A percentile compares a stretch with the other conserved stretches of the same genome.
These are phyloP conservation scores for Tetrapisispora pingtungensis DNA, from an alignment of 805 yeast genomes.

Conservation along the genomic window DNA sequence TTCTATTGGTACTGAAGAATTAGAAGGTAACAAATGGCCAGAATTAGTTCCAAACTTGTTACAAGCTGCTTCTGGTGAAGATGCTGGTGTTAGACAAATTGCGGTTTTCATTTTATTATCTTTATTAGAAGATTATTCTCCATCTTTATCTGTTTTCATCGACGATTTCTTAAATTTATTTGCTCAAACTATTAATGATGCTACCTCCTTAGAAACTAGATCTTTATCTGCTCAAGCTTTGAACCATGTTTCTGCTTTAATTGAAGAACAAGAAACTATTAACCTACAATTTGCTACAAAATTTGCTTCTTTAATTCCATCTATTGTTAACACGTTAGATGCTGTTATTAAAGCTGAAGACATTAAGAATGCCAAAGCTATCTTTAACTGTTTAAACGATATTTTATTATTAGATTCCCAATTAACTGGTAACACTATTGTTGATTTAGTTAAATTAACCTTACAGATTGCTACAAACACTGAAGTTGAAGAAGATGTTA, in stretches of 20 bases:
- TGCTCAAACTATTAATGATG: constrained; percentile 53
- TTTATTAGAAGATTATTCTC: constrained; percentile 60
- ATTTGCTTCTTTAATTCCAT: constrained; percentile 63
- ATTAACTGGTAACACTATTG: constrained; percentile 65
- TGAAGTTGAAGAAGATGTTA: constrained; percentile 64
- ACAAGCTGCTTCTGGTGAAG: constrained; percentile 48
- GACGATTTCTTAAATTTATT: constrained; percentile 65
- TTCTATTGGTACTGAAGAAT: constrained; percentile 70
- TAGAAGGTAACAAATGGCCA: constrained; percentile 63
- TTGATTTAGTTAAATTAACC: constrained; percentile 61
- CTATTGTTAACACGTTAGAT: constrained; percentile 71
- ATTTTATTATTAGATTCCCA: constrained; percentile 67
- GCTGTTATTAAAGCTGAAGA: constrained; percentile 65
- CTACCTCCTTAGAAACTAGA: constrained; percentile 60
- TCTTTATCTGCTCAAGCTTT: constrained; percentile 75
- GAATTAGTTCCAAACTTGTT: constrained; percentile 64
- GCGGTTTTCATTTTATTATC: constrained; percentile 72
- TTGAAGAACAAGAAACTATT: constrained; percentile 48
- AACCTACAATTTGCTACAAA: constrained; percentile 38
- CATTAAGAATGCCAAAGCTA: constrained; percentile 55
- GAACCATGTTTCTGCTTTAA: constrained; percentile 51
- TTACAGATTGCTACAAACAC: constrained; percentile 62
- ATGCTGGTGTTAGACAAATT: constrained; percentile 60
- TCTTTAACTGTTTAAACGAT: constrained; percentile 79
- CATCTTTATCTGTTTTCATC: constrained; percentile 47